phyloP scores from a whole-genome alignment of 352 stramenopile genomes.

The Phytophthora colocasiae region DNA sequence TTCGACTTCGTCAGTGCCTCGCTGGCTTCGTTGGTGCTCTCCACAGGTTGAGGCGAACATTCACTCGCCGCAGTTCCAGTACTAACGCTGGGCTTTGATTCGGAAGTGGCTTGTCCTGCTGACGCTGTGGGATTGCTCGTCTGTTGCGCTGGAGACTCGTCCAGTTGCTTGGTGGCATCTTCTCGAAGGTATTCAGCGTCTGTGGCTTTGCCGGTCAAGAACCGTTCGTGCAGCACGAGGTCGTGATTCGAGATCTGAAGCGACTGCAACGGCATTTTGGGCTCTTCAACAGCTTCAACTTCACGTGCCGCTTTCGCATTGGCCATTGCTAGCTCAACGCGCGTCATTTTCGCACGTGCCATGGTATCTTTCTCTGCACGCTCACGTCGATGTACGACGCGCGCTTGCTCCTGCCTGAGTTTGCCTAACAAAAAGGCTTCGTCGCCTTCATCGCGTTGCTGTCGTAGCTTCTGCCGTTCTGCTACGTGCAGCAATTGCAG shows the following conservation, averaged over 20 bases:
- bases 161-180: conserved; percentile 20
- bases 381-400: conserved; percentile 55
- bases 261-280: conserved; percentile 52
- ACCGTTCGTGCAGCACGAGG: conserved; percentile 68
- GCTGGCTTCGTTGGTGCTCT: neutral
- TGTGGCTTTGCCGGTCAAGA: conserved; percentile 66
- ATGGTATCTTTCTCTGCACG: conserved; percentile 50
- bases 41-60: neutral
- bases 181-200: conserved; percentile 70
- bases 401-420: conserved; percentile 58
- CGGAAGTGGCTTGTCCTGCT: conserved; percentile 28
- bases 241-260: conserved; percentile 83
- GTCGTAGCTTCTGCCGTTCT: conserved; percentile 63
- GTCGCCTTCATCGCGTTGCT: conserved; percentile 72
- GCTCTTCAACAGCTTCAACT: conserved; percentile 37
- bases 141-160: neutral
- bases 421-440: conserved; percentile 69
- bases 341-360: conserved; percentile 43
- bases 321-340: conserved; percentile 31
- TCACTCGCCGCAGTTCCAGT: neutral
- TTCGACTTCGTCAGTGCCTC: conserved; percentile 9
- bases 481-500: conserved; percentile 70
- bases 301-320: conserved; percentile 31
- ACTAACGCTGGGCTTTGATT: conserved; percentile 4
- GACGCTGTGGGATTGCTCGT: conserved; percentile 6